Evolutionary conservation across 2,329 filamentous ascomycete species (phyloP).

Genomic region (Venturiaceae sp.): DNA sequence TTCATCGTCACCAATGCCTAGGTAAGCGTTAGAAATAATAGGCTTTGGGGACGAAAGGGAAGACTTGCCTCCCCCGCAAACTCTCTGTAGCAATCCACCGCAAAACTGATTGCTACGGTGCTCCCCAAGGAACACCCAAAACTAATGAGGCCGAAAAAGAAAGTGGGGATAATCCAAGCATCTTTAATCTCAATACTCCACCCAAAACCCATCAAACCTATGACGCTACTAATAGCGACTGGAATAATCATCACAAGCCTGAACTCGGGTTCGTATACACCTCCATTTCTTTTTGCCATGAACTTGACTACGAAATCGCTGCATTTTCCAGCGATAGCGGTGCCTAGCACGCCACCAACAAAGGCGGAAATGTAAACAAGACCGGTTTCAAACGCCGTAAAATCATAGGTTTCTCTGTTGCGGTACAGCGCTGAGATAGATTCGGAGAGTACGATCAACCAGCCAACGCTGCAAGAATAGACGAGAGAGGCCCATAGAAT

Average conservation of each 20-base stretch:
- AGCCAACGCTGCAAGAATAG: conserved; percentile 82
- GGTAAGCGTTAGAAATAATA: no score
- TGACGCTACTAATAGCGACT: conserved; percentile 64
- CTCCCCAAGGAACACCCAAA: conserved; percentile 87
- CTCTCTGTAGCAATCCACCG: conserved; percentile 83
- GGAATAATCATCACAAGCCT: conserved; percentile 80
- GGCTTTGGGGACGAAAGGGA: no score
- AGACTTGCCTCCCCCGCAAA: conserved; percentile 94
- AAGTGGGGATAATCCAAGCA: conserved; percentile 79
- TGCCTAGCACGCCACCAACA: conserved; percentile 77
- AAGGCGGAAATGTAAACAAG: conserved; percentile 88
- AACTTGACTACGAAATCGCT: conserved; percentile 75
- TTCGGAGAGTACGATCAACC: conserved; percentile 92
- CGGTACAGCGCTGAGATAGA: conserved; percentile 68
- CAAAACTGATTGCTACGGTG: conserved; percentile 88
- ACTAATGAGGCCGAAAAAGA: conserved; percentile 86
- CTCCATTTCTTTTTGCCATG: conserved; percentile 77
- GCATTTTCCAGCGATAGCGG: conserved; percentile 77
- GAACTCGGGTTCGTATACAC: conserved; percentile 92
- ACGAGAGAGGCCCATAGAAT: conserved; percentile 82
- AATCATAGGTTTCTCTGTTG: conserved; percentile 61
- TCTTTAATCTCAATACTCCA: conserved; percentile 73
- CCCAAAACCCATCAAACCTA: conserved; percentile 88
- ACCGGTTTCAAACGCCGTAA: conserved; percentile 69
- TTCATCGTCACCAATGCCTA: conserved; percentile 89